Conservation (phyloP, 2,329 filamentous ascomycete genomes). For the Fusarium penzigii region DNA sequence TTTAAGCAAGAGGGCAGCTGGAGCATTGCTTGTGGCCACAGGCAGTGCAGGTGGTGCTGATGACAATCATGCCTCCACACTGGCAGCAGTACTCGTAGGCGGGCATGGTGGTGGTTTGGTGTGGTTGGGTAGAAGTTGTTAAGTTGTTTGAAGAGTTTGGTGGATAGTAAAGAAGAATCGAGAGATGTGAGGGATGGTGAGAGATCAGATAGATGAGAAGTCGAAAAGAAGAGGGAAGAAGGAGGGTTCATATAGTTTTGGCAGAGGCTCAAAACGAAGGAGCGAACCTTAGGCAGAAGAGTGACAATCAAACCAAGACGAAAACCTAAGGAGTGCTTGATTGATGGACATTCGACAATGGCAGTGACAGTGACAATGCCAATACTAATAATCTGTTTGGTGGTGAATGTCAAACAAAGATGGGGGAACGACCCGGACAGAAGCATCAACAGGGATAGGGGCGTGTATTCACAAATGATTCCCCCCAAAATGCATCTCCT, state of each 20-base stretch:
- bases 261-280: conserved; percentile 2
- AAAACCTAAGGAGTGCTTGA: too few species aligned
- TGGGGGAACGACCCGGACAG: too few species aligned
- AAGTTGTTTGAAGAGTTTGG: not conserved
- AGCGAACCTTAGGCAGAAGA: conserved; percentile 2
- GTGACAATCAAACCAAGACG: conserved; percentile 5
- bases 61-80: conserved; percentile 57
- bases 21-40: conserved; percentile 54
- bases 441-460: too few species aligned
- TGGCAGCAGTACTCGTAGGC: conserved; percentile 56
- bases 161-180: not conserved
- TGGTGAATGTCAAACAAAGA: too few species aligned
- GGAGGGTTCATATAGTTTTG: conserved; percentile 24
- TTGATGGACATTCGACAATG: too few species aligned
- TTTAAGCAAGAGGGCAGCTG: conserved; percentile 43
- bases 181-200: conserved; percentile 2
- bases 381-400: too few species aligned
- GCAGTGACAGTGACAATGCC: too few species aligned
- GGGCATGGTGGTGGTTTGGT: conserved; percentile 37
- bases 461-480: too few species aligned
- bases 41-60: conserved; percentile 53
- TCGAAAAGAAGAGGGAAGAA: conserved; percentile 10
- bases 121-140: not conserved
- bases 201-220: not conserved
- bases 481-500: too few species aligned